phyloP scores from a whole-genome alignment of 2,329 filamentous ascomycete genomes.

The Hawksworthiomyces lignivorus region DNA sequence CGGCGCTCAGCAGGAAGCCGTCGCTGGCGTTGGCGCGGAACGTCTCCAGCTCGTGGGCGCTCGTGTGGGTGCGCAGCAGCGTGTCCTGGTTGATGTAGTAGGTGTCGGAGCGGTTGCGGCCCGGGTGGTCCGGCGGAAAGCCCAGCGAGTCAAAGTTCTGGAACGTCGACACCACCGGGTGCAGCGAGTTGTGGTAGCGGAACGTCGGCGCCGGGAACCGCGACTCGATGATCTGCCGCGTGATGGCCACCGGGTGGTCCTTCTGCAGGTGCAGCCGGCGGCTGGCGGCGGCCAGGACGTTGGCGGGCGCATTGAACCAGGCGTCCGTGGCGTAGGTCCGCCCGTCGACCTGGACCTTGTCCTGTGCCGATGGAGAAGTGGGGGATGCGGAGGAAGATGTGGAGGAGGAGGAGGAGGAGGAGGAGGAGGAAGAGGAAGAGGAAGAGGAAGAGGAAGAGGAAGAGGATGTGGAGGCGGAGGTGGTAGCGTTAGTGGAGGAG shows the following conservation, averaged over 20 bases:
- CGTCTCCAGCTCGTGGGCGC: slow-evolving; percentile 80
- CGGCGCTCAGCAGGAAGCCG: slow-evolving; percentile 82
- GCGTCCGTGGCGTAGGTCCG: slow-evolving; percentile 59
- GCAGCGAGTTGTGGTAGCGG: slow-evolving; percentile 68
- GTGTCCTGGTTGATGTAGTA: slow-evolving; percentile 87
- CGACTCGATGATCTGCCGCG: slow-evolving; percentile 84
- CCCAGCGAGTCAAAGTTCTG: slow-evolving; percentile 98
- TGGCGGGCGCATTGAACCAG: slow-evolving; percentile 78
- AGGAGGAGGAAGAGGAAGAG: neutral
- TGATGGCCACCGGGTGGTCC: slow-evolving; percentile 86
- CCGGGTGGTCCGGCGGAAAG: slow-evolving; percentile 81
- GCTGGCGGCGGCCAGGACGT: slow-evolving; percentile 65
- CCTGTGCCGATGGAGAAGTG: neutral
- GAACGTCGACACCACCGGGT: slow-evolving; percentile 72
- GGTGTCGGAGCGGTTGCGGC: slow-evolving; percentile 80
- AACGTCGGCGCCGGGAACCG: slow-evolving; percentile 69
- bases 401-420: neutral
- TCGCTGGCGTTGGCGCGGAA: slow-evolving; percentile 65
- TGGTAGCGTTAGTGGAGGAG: too few relatives aligned
- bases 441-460: too few relatives aligned
- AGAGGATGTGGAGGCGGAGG: too few relatives aligned
- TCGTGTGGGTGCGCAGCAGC: slow-evolving; percentile 86
- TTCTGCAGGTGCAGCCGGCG: slow-evolving; percentile 82
- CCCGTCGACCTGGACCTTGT: slow-evolving; percentile 51
- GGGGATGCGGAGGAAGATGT: neutral